Conservation (phyloP, 148 eudicot genomes). For the Chenopodium suecicum region DNA sequence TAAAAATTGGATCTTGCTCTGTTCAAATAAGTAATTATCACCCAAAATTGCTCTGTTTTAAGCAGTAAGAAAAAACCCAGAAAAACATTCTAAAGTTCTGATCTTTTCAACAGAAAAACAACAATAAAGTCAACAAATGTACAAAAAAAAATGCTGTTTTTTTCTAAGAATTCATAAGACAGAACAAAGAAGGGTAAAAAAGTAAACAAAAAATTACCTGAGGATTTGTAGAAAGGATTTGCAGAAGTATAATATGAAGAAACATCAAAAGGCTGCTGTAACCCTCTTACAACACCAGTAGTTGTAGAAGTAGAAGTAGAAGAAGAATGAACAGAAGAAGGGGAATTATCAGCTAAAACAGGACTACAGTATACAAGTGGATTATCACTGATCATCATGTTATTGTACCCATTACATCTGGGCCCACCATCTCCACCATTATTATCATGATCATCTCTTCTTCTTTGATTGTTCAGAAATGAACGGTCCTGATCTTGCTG, state of each 20-base stretch:
- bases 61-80: not conserved
- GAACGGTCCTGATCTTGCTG: constrained; percentile 28
- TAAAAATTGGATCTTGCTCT: constrained; percentile 1
- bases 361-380: not conserved
- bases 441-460: constrained; percentile 2
- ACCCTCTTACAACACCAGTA: constrained; percentile 17
- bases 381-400: not conserved
- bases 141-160: not conserved
- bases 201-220: constrained; percentile 32
- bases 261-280: constrained; percentile 52
- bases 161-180: not conserved
- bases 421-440: constrained; percentile 29
- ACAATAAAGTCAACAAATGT: not conserved
- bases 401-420: constrained; percentile 27
- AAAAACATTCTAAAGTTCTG: constrained; percentile 4
- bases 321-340: constrained; percentile 11
- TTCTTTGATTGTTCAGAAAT: constrained; percentile 4
- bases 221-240: constrained; percentile 38
- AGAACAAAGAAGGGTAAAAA: not conserved
- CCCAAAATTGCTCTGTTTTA: not conserved
- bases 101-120: not conserved
- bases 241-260: constrained; percentile 24
- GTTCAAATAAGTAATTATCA: not conserved
- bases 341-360: not conserved
- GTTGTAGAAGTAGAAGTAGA: constrained; percentile 6